phyloP scores from a whole-genome alignment of 108 stramenopile species.

The Stephanodiscus triporus region DNA sequence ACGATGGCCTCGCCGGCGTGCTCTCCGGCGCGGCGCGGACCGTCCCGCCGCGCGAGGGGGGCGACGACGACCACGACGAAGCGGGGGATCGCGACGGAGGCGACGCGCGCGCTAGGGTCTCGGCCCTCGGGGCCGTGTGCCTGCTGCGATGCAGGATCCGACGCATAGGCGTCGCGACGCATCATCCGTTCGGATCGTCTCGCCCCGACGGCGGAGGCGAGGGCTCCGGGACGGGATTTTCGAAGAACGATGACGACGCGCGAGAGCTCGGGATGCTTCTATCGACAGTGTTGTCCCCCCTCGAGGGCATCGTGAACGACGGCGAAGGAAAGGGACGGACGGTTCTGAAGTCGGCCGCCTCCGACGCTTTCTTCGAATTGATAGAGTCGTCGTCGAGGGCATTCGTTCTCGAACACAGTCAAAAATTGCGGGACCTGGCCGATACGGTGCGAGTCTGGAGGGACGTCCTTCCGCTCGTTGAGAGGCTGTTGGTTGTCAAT shows the following conservation, averaged over 20 bases:
- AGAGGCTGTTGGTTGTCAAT: constrained; percentile 13
- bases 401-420: not conserved
- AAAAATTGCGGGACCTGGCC: not conserved
- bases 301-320: not conserved
- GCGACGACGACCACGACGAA: too few relatives aligned
- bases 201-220: not conserved
- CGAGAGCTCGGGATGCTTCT: constrained; percentile 5
- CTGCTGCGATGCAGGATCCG: constrained; percentile 7
- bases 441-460: constrained; percentile 16
- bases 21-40: not conserved
- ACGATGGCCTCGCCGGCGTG: not conserved
- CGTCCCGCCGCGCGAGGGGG: not conserved
- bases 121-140: constrained; percentile 1
- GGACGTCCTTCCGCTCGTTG: constrained; percentile 15
- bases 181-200: not conserved
- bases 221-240: not conserved
- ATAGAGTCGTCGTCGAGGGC: constrained; percentile 22
- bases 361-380: constrained; percentile 36
- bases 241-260: not conserved
- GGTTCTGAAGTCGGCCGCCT: constrained; percentile 16
- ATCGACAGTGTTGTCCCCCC: not conserved
- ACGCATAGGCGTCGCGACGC: not conserved
- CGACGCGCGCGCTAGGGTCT: not conserved
- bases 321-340: constrained; percentile 7
- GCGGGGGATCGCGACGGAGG: too few relatives aligned